Percentiles rank a stretch among this genome's conserved stretches.
These are phyloP conservation scores for Phytophthora podocarpi DNA, from an alignment of 352 stramenopile genomes.

Conservation along the genomic window DNA sequence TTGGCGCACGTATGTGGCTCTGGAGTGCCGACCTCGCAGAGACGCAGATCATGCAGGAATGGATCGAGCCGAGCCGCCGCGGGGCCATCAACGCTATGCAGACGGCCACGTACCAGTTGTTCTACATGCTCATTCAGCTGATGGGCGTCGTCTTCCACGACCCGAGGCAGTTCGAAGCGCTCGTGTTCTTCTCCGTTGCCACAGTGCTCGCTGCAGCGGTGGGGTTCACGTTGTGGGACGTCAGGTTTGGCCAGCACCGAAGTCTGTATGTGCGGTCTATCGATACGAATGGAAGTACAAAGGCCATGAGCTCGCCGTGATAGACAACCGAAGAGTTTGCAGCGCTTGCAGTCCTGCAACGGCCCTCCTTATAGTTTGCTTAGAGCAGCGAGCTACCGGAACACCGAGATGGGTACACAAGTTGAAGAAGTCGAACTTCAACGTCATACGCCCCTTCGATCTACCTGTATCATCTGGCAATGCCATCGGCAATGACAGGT, in stretches of 20 bases:
- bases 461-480: no score
- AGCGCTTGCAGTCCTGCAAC: no score
- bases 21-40: constrained; percentile 62
- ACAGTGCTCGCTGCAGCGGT: constrained; percentile 53
- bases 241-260: constrained; percentile 42
- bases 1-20: constrained; percentile 56
- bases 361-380: no score
- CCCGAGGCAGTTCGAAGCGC: constrained; percentile 53
- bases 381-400: no score
- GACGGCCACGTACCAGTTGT: constrained; percentile 66
- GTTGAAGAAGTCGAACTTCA: no score
- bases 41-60: constrained; percentile 81
- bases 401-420: no score
- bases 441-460: no score
- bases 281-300: neutral
- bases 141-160: constrained; percentile 60
- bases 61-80: constrained; percentile 51
- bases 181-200: constrained; percentile 59
- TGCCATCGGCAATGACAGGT: no score
- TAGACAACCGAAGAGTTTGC: no score
- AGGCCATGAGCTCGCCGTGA: neutral
- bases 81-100: constrained; percentile 71
- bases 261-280: constrained; percentile 33
- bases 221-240: constrained; percentile 61
- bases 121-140: constrained; percentile 66